phyloP scores from a whole-genome alignment of 2,329 filamentous ascomycete genomes.

The Pyrenophora graminea region DNA sequence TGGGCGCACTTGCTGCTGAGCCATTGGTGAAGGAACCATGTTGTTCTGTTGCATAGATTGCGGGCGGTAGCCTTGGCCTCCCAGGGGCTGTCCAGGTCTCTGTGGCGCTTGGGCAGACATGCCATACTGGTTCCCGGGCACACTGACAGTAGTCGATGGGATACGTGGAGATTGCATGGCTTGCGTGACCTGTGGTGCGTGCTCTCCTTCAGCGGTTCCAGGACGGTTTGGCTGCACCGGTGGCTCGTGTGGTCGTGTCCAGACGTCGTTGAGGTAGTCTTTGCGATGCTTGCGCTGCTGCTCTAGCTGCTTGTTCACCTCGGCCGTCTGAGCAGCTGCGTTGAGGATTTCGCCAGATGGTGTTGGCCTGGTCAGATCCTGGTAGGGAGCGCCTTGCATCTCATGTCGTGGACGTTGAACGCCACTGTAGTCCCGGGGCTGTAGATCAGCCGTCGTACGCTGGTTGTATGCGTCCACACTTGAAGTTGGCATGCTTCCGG shows the following conservation, averaged over 20 bases:
- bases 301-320: constrained; percentile 85
- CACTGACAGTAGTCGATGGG: constrained; percentile 62
- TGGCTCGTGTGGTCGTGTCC: constrained; percentile 81
- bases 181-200: constrained; percentile 48
- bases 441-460: constrained; percentile 74
- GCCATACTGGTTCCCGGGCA: constrained; percentile 60
- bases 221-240: constrained; percentile 58
- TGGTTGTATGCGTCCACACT: constrained; percentile 66
- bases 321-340: constrained; percentile 84
- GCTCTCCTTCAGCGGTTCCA: constrained; percentile 46
- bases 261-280: constrained; percentile 79
- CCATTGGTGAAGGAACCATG: constrained; percentile 73
- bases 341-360: constrained; percentile 78
- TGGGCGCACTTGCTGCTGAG: constrained; percentile 65
- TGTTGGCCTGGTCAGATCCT: constrained; percentile 80
- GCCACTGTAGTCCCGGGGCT: constrained; percentile 78
- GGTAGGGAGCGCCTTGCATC: constrained; percentile 78
- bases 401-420: constrained; percentile 89
- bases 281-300: constrained; percentile 77
- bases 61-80: constrained; percentile 69
- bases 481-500: constrained; percentile 75
- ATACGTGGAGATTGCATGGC: constrained; percentile 56
- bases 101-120: constrained; percentile 62
- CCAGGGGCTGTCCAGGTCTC: constrained; percentile 65
- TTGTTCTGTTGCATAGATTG: constrained; percentile 72